Evolutionary conservation across 2,329 filamentous ascomycete species (phyloP).

Genomic region (Beauveria pseudobassiana): DNA sequence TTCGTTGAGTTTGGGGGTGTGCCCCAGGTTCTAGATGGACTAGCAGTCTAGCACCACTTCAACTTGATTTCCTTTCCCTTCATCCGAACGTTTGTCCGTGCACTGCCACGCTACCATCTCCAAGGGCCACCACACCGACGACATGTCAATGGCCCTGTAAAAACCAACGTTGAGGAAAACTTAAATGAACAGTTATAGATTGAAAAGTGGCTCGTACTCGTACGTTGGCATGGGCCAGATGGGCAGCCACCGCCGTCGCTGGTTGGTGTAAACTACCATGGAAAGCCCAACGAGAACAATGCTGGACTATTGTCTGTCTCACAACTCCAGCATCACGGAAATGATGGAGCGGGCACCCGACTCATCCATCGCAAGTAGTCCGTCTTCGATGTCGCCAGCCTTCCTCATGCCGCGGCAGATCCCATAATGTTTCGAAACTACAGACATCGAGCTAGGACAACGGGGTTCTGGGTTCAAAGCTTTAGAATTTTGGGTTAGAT

Average conservation of each 20-base stretch:
- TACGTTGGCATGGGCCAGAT: neutral
- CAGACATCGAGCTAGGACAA: no score
- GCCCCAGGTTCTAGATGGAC: no score
- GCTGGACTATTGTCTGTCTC: neutral
- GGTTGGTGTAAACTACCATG: no score
- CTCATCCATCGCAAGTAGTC: no score
- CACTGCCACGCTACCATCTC: neutral
- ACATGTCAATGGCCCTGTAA: neutral
- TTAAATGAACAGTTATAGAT: neutral
- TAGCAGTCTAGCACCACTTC: neutral
- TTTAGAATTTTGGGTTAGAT: no score
- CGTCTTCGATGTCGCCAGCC: neutral
- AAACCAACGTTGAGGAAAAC: neutral
- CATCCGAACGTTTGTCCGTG: slow-evolving; percentile 7
- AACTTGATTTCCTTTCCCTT: neutral
- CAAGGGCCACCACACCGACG: neutral
- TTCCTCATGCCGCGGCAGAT: neutral
- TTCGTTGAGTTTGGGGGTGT: neutral
- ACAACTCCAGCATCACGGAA: neutral
- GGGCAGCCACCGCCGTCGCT: neutral
- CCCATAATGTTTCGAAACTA: no score
- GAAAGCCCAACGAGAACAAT: no score
- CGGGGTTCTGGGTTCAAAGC: no score
- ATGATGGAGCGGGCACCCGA: neutral
- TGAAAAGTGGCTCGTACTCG: neutral